These are phyloP conservation scores for Paratrypanosoma confusum DNA, from an alignment of 208 protist species.

Conservation along the genomic window DNA sequence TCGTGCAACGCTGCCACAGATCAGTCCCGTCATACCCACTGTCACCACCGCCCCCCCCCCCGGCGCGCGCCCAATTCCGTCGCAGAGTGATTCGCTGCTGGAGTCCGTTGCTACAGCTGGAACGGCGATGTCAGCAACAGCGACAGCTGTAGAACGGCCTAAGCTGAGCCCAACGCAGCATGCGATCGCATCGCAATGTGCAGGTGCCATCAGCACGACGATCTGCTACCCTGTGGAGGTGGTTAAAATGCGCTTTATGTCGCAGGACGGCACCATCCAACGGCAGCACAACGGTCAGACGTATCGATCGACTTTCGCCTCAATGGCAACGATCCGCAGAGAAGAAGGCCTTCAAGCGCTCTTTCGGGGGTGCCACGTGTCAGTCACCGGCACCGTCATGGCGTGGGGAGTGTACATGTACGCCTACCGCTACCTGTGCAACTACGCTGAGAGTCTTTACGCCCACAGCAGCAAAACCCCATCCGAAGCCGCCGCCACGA, in stretches of 20 bases:
- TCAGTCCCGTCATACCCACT: no score
- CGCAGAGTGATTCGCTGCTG: no score
- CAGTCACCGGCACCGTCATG: constrained; percentile 37
- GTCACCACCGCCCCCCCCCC: no score
- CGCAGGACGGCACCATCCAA: constrained; percentile 56
- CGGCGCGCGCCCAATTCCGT: no score
- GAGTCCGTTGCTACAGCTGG: no score
- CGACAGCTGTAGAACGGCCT: no score
- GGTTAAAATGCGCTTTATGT: constrained; percentile 80
- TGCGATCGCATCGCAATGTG: constrained; percentile 53
- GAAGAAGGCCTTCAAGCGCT: constrained; percentile 48
- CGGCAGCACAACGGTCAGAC: constrained; percentile 70
- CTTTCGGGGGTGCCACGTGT: constrained; percentile 60
- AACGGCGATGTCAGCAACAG: no score
- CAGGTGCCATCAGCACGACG: constrained; percentile 38
- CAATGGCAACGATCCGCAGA: constrained; percentile 26
- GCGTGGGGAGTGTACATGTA: constrained; percentile 86
- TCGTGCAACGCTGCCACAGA: no score
- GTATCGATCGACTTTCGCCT: constrained; percentile 23
- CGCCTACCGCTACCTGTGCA: constrained; percentile 51
- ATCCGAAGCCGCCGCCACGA: constrained; percentile 3
- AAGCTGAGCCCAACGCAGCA: constrained; percentile 4
- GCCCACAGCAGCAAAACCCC: neutral
- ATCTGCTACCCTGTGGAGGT: constrained; percentile 83
- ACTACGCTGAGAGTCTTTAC: constrained; percentile 3